Percentiles rank a stretch among this genome's conserved stretches.
These are phyloP conservation scores for Xylaria sp. DNA, from an alignment of 2,329 filamentous ascomycete genomes.

Conservation along the genomic window DNA sequence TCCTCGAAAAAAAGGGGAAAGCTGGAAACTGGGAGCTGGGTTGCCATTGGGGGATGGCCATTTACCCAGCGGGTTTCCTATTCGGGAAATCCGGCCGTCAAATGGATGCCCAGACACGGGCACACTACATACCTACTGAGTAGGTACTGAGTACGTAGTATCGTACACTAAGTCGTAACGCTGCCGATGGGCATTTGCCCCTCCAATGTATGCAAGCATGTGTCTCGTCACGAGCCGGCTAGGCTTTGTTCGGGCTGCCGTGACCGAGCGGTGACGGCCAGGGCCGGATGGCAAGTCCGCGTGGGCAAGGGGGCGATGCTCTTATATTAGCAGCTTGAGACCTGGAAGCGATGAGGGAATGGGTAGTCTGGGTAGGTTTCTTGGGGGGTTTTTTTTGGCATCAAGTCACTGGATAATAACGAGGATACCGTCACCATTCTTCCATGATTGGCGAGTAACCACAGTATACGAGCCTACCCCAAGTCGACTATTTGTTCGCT, in stretches of 20 bases:
- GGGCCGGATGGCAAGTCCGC: constrained; percentile 22
- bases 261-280: constrained; percentile 7
- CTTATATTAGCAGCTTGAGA: constrained; percentile 1
- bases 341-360: background rate
- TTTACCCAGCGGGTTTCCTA: constrained; percentile 37
- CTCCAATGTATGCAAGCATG: constrained; percentile 2
- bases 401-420: constrained; percentile 3
- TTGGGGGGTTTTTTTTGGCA: background rate
- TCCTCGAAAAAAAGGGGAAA: constrained; percentile 4
- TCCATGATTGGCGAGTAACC: background rate
- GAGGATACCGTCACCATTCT: constrained; percentile 4
- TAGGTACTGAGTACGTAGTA: too few species aligned
- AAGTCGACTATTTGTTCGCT: background rate
- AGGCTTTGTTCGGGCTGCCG: constrained; percentile 10
- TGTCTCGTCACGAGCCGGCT: constrained; percentile 22
- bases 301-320: constrained; percentile 2
- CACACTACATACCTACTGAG: background rate
- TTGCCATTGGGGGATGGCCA: constrained; percentile 3
- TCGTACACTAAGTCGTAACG: background rate
- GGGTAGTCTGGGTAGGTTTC: background rate
- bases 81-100: constrained; percentile 29
- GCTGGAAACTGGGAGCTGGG: constrained; percentile 2
- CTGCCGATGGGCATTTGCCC: constrained; percentile 12
- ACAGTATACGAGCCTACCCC: background rate
- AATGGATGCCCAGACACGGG: background rate